Evolutionary conservation across 2,329 filamentous ascomycete species (phyloP).

Genomic region (Cordyceps fumosorosea): DNA sequence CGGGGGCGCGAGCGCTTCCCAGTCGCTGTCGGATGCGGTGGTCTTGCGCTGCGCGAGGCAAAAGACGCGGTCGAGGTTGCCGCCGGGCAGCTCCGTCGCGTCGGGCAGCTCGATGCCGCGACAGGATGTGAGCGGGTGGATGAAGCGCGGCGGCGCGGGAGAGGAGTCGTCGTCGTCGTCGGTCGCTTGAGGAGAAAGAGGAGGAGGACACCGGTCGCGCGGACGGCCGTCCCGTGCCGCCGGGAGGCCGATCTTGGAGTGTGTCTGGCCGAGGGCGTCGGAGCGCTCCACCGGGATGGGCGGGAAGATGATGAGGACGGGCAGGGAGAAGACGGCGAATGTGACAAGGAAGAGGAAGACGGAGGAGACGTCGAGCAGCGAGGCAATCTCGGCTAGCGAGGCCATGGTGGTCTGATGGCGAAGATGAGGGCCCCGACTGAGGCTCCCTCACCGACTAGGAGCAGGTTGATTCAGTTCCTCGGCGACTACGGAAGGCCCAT

Average conservation of each 20-base stretch:
- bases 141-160: slow-evolving; percentile 19
- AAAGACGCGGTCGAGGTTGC: slow-evolving; percentile 78
- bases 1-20: slow-evolving; percentile 67
- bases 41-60: slow-evolving; percentile 63
- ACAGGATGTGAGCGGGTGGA: slow-evolving; percentile 83
- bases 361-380: slow-evolving; percentile 24
- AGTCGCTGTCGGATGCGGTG: slow-evolving; percentile 26
- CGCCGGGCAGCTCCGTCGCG: slow-evolving; percentile 58
- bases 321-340: slow-evolving; percentile 44
- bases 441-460: background rate
- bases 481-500: background rate
- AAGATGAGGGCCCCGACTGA: no score
- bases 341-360: slow-evolving; percentile 38
- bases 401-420: no score
- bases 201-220: slow-evolving; percentile 20
- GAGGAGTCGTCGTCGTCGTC: no score
- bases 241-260: slow-evolving; percentile 40
- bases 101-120: slow-evolving; percentile 64
- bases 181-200: slow-evolving; percentile 5
- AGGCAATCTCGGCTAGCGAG: slow-evolving; percentile 19
- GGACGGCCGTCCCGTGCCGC: slow-evolving; percentile 32
- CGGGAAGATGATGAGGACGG: slow-evolving; percentile 48
- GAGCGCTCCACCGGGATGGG: slow-evolving; percentile 45
- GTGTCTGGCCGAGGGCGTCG: slow-evolving; percentile 50
- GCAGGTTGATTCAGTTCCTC: background rate